Base-by-base conservation (phyloP, 345 rosid species). In the Hypericum perforatum region DNA sequence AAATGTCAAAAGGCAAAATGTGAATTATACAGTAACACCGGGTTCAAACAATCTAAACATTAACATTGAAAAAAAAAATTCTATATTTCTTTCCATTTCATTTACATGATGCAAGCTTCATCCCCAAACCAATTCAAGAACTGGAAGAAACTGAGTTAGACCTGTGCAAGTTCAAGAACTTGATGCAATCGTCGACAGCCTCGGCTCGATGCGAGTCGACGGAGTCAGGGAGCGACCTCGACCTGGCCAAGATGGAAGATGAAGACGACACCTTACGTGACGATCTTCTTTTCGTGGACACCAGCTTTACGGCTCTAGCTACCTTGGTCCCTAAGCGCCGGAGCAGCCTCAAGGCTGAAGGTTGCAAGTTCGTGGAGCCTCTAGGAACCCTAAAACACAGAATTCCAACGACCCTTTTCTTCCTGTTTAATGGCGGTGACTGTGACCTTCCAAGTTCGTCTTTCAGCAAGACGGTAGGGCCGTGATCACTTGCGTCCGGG, bases 131-230 rank as follows among this genome's bases (percentile, higher is more conserved):
- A 4, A 22, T 22, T 22, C 32, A 22, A 22, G 32, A 22, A 22
- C 32, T 22, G 32, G 81, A 37, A 37, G 87, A 74, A 62, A 80
- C 76, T 0, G 95, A 84, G 67, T 77, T 91, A 55, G 89, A 82
- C 65, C 92, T 73, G 8, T 70, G 76, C 70, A 85, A 45, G 51
- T 91, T 91, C 60, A 87, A 72, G 80, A 87, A 91, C 77, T 82
- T 78, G 53, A 91, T 91, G 68, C 98, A 91, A 52, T 91, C 96
- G 64, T 85, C 86, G 6, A 91, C 74, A 39, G 89, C 96, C 71
- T 91, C 95, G 43, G 87, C 95, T 68, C 83, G 49, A 39, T 85
- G 96, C 11, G 92, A 84, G 45, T 91, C 95, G 5, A 68, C 61
- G 13, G 87, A 69, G n/a, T 82, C 94, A 11, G 70, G 76, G n/a